A percentile compares a stretch with the other conserved stretches of the same genome.
Evolutionary conservation across 495 filamentous ascomycete genomes (phyloP).

Genomic region (Friedmanniomyces endolithicus): DNA sequence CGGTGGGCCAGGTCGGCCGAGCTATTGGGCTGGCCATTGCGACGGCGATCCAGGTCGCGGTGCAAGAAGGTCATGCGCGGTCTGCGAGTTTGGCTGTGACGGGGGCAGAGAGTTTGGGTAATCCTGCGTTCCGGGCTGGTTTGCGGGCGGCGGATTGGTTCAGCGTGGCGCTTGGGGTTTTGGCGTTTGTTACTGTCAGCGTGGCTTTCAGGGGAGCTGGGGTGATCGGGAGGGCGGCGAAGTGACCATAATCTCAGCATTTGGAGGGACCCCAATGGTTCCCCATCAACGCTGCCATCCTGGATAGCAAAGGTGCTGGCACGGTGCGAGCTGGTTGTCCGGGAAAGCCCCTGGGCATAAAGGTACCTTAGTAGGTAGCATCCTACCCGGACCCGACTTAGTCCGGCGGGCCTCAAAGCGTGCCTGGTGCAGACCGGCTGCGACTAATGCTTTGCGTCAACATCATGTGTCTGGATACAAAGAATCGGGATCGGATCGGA

Average conservation of each 20-base stretch:
- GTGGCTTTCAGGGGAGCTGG: constrained; percentile 25
- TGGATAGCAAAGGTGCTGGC: no score
- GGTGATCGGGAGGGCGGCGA: constrained; percentile 20
- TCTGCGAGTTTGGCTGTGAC: constrained; percentile 30
- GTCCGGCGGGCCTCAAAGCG: no score
- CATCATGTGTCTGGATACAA: no score
- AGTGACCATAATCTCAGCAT: not conserved
- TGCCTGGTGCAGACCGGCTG: no score
- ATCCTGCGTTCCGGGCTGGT: constrained; percentile 36
- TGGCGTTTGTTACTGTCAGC: constrained; percentile 17
- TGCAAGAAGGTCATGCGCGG: constrained; percentile 31
- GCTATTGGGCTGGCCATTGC: constrained; percentile 46
- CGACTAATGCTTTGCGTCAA: no score
- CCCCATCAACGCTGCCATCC: not conserved
- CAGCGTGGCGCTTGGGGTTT: constrained; percentile 31
- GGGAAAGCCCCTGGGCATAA: no score
- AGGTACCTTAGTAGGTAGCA: no score
- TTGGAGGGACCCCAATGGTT: not conserved
- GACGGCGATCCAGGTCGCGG: constrained; percentile 44
- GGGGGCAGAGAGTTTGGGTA: constrained; percentile 2
- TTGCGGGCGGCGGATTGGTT: constrained; percentile 45
- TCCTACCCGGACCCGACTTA: no score
- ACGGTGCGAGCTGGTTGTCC: no score
- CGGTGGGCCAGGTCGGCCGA: constrained; percentile 45
- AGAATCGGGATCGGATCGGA: no score